phyloP scores from a whole-genome alignment of 192 early-diverging fungal genomes.

The Paraglomus brasilianum region DNA sequence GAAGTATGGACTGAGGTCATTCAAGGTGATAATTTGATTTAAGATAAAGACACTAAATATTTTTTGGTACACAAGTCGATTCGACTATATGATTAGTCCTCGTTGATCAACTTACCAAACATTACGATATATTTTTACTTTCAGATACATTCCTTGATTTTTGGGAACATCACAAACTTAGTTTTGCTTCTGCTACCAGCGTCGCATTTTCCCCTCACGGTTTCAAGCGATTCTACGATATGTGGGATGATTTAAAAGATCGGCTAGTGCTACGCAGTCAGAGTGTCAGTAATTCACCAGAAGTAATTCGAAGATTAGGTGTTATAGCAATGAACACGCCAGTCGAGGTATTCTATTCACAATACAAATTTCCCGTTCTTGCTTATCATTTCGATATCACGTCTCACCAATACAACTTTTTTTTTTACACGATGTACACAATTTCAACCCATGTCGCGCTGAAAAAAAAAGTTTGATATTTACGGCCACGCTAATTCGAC shows the following conservation, averaged over 20 bases:
- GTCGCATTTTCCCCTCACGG: conserved; percentile 44
- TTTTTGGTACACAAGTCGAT: neutral
- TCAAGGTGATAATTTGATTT: conserved; percentile 22
- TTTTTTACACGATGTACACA: too few species aligned
- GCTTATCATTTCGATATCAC: too few species aligned
- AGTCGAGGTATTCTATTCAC: conserved; percentile 34
- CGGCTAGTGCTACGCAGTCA: conserved; percentile 41
- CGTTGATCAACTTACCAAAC: neutral
- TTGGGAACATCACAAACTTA: conserved; percentile 28
- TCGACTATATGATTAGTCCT: neutral
- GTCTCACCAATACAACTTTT: too few species aligned
- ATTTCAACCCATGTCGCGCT: too few species aligned
- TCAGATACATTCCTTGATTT: conserved; percentile 40
- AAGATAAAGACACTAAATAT: neutral
- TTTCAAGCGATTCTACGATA: conserved; percentile 42
- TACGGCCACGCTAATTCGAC: conserved; percentile 47
- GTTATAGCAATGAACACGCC: conserved; percentile 49
- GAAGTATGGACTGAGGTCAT: conserved; percentile 47
- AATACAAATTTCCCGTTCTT: too few species aligned
- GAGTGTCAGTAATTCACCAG: conserved; percentile 47
- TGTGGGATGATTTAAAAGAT: conserved; percentile 42
- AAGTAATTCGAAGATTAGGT: conserved; percentile 44
- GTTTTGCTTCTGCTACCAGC: conserved; percentile 34
- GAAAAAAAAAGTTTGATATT: conserved; percentile 46
- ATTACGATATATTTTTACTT: too few species aligned